Conservation (phyloP, 75 land plant genomes). For the Gnetum montanum region DNA sequence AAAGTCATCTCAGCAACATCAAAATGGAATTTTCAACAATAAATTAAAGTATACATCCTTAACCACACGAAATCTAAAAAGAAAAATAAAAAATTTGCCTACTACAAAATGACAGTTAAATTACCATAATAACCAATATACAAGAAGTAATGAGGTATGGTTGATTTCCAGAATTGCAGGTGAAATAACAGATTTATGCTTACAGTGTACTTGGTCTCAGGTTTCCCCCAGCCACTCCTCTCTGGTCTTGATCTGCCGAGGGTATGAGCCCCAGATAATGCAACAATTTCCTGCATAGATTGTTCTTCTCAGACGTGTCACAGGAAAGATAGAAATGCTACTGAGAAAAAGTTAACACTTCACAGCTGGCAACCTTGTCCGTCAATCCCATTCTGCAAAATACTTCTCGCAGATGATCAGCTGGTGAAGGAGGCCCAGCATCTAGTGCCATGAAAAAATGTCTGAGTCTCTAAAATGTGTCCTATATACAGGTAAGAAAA, state of each 20-base stretch:
- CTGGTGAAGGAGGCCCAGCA: slow-evolving; percentile 97
- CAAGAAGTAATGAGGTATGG: no score
- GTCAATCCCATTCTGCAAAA: slow-evolving; percentile 94
- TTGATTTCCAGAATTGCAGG: no score
- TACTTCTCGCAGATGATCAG: slow-evolving; percentile 76
- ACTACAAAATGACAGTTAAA: no score
- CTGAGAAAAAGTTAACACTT: neutral
- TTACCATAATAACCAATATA: no score
- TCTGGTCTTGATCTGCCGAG: slow-evolving; percentile 95
- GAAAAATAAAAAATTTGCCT: neutral
- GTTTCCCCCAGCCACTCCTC: slow-evolving; percentile 97
- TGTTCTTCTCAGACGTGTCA: neutral
- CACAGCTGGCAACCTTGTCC: slow-evolving; percentile 92
- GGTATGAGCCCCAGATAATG: slow-evolving; percentile 96
- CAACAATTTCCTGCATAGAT: slow-evolving; percentile 78
- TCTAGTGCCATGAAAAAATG: slow-evolving; percentile 21
- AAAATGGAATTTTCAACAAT: neutral
- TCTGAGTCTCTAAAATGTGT: neutral
- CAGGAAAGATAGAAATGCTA: neutral
- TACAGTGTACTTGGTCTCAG: slow-evolving; percentile 94
- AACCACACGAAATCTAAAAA: neutral
- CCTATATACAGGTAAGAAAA: no score
- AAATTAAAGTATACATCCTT: neutral
- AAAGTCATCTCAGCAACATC: neutral
- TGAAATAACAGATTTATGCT: neutral